Percentiles rank a stretch among this genome's conserved stretches.
Evolutionary conservation across 208 protist species (phyloP).

Genomic region (Lotmaria passim): DNA sequence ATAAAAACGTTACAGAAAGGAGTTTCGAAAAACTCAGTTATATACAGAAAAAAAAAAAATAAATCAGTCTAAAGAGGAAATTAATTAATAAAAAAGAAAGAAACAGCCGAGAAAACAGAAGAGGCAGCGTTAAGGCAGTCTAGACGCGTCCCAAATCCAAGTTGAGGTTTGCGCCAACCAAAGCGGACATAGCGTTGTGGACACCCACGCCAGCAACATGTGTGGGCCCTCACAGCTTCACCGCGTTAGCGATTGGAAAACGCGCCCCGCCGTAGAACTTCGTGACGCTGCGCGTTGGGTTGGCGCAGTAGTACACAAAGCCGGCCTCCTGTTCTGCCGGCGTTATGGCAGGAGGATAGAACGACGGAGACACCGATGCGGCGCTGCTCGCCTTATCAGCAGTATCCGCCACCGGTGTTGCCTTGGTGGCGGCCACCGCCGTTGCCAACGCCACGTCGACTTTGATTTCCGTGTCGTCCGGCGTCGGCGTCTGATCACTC

Average conservation of each 20-base stretch:
- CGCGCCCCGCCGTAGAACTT: conserved; percentile 16
- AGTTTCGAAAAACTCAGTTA: not conserved
- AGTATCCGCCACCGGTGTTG: not conserved
- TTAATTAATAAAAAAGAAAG: conserved; percentile 14
- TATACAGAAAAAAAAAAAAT: conserved; percentile 1
- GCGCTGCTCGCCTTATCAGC: too few species aligned
- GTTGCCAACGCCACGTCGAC: not conserved
- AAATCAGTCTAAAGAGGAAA: conserved; percentile 17
- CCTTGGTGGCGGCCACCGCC: not conserved
- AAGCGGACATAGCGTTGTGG: not conserved
- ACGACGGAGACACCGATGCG: not conserved
- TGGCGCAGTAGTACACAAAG: conserved; percentile 84
- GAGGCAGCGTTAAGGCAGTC: not conserved
- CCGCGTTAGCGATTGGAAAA: not conserved
- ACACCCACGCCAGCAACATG: too few species aligned
- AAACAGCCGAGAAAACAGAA: not conserved
- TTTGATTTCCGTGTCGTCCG: not conserved
- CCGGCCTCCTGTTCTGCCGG: conserved; percentile 39
- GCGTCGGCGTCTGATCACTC: not conserved
- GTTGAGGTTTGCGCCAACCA: not conserved
- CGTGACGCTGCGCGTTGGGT: conserved; percentile 33
- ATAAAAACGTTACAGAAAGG: too few species aligned
- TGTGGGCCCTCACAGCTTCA: conserved; percentile 10
- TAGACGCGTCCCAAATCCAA: too few species aligned
- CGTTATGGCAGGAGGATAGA: conserved; percentile 27